Percentiles rank a stretch among this genome's conserved stretches.
These are phyloP conservation scores for Mrakia blollopis DNA, from an alignment of 768 basidiomycete genomes.

Conservation along the genomic window DNA sequence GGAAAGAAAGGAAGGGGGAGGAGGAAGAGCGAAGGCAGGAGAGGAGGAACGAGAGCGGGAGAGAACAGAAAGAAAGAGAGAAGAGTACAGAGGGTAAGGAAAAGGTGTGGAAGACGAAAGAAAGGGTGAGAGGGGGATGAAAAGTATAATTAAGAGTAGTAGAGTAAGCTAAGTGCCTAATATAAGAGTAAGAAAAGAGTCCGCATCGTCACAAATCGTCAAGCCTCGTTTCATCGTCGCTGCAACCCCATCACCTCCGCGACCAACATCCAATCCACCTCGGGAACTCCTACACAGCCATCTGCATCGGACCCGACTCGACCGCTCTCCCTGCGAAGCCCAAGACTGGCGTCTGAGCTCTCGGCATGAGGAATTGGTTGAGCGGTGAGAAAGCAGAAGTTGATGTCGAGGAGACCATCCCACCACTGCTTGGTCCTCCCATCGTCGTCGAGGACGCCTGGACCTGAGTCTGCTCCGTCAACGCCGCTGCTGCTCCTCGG, in stretches of 20 bases:
- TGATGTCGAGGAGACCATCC: not conserved
- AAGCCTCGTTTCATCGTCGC: not conserved
- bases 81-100: no score
- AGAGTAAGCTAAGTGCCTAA: not conserved
- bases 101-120: no score
- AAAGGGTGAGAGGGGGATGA: not conserved
- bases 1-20: not conserved
- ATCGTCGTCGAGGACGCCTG: no score
- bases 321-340: not conserved
- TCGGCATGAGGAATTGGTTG: not conserved
- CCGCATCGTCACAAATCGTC: constrained; percentile 1
- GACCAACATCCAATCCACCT: constrained; percentile 1
- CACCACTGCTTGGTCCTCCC: not conserved
- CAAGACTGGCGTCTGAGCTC: not conserved
- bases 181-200: not conserved
- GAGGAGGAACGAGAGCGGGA: not conserved
- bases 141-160: no score
- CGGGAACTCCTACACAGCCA: not conserved
- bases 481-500: constrained; percentile 10
- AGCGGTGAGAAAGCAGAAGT: no score
- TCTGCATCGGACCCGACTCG: not conserved
- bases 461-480: not conserved
- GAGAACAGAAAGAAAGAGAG: not conserved
- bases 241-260: constrained; percentile 16
- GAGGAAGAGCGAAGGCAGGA: not conserved